Percentiles rank a stretch among this genome's conserved stretches.
These are phyloP conservation scores for Nothophaeocryptopus gaeumannii DNA, from an alignment of 2,329 filamentous ascomycete species.

Conservation along the genomic window DNA sequence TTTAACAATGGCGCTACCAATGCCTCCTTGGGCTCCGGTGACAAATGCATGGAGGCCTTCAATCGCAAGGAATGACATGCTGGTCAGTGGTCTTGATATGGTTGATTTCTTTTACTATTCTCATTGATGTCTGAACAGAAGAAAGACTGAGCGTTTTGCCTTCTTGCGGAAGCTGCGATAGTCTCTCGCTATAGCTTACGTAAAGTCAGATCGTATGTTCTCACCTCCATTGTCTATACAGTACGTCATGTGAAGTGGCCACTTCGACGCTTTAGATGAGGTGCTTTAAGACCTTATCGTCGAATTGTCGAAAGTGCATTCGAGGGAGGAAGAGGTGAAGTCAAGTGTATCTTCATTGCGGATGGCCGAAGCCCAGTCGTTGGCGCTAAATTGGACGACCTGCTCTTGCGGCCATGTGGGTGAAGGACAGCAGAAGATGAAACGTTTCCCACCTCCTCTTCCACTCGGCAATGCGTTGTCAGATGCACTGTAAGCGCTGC, in stretches of 20 bases:
- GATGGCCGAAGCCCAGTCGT: neutral
- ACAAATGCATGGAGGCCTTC: slow-evolving; percentile 54
- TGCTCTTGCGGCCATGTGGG: neutral
- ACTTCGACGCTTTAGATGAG: too few relatives aligned
- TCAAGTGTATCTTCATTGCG: neutral
- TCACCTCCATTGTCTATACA: too few relatives aligned
- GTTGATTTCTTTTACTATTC: neutral
- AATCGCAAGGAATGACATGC: slow-evolving; percentile 47
- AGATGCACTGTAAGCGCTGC: too few relatives aligned
- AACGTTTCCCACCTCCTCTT: neutral
- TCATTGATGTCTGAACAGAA: neutral
- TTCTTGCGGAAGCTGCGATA: neutral
- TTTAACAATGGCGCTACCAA: slow-evolving; percentile 50
- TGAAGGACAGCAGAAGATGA: slow-evolving; percentile 4
- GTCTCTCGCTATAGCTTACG: neutral
- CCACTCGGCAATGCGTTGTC: neutral
- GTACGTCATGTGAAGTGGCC: too few relatives aligned
- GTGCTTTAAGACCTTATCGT: too few relatives aligned
- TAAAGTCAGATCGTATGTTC: neutral
- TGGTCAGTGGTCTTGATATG: neutral
- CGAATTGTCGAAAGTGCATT: too few relatives aligned
- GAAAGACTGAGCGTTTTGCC: neutral
- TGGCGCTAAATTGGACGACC: neutral
- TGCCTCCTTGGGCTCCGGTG: slow-evolving; percentile 53
- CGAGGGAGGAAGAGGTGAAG: too few relatives aligned